Conservation (phyloP, 805 yeast species). For the Brettanomyces bruxellensis region DNA sequence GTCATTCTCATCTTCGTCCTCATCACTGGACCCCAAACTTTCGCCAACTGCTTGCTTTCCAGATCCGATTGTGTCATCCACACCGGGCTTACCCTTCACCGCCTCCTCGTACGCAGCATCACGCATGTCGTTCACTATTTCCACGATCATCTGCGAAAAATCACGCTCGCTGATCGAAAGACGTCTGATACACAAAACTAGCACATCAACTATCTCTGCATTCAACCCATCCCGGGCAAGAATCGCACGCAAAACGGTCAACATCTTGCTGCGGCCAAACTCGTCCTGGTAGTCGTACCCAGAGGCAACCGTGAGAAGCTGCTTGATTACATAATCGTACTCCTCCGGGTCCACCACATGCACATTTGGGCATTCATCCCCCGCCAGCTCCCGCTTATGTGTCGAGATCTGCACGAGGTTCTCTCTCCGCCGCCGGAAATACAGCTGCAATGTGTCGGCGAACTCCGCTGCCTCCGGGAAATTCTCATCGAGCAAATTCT, state of each 20-base stretch:
- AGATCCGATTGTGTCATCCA: constrained; percentile 19
- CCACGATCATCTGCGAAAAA: constrained; percentile 76
- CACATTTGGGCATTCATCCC: constrained; percentile 6
- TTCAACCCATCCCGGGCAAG: constrained; percentile 48
- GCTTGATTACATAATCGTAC: constrained; percentile 65
- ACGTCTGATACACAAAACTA: constrained; percentile 58
- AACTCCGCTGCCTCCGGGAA: constrained; percentile 76
- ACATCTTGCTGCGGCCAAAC: constrained; percentile 74
- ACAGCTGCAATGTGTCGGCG: constrained; percentile 48
- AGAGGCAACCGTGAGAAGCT: constrained; percentile 56
- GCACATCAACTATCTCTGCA: constrained; percentile 43
- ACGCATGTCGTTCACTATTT: constrained; percentile 75
- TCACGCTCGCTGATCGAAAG: constrained; percentile 75
- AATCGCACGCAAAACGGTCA: constrained; percentile 49
- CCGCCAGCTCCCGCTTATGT: constrained; percentile 11
- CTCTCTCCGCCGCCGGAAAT: constrained; percentile 40
- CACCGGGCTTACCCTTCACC: constrained; percentile 4
- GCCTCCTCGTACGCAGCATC: constrained; percentile 44
- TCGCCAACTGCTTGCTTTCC: not conserved
- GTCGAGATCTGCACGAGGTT: constrained; percentile 18
- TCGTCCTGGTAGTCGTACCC: constrained; percentile 85
- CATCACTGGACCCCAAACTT: constrained; percentile 11
- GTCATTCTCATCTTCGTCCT: constrained; percentile 15
- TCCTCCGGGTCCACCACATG: constrained; percentile 43
- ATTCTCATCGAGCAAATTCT: constrained; percentile 51